These are phyloP conservation scores for Mycena belliarum DNA, from an alignment of 768 basidiomycete genomes.

Conservation along the genomic window DNA sequence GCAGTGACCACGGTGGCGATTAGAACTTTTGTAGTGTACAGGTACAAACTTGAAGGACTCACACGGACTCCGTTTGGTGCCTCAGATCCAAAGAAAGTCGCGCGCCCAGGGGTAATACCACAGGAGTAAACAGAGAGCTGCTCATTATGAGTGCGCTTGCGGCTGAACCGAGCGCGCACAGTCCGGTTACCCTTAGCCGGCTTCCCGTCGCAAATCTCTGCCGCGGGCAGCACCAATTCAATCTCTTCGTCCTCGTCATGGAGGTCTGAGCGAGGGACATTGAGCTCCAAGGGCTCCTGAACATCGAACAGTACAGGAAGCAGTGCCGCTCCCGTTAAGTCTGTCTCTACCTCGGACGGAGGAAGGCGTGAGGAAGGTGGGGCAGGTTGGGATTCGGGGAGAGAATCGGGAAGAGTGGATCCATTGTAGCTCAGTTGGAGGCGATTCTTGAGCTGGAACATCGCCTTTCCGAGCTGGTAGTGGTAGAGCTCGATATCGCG, in stretches of 20 bases:
- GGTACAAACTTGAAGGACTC: no score
- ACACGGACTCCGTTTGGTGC: conserved; percentile 30
- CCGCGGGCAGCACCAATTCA: neutral
- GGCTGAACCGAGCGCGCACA: conserved; percentile 28
- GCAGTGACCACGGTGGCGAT: no score
- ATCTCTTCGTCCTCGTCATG: neutral
- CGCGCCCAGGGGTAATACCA: conserved; percentile 33
- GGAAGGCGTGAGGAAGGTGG: no score
- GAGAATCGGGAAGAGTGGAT: neutral
- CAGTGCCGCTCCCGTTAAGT: neutral
- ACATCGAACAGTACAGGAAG: neutral
- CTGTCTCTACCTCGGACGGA: neutral
- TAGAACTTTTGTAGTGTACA: no score
- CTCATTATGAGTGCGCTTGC: conserved; percentile 36
- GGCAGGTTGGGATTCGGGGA: neutral
- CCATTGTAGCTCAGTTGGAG: conserved; percentile 17
- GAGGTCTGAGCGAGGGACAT: neutral
- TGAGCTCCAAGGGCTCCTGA: neutral
- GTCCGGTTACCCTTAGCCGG: conserved; percentile 25
- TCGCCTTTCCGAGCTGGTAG: conserved; percentile 4
- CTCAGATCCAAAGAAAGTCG: conserved; percentile 35
- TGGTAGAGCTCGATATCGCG: conserved; percentile 3
- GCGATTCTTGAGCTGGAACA: conserved; percentile 17
- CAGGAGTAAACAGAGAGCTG: conserved; percentile 33
- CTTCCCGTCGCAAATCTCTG: conserved; percentile 25